Evolutionary conservation across 768 basidiomycete genomes (phyloP).

Genomic region (Macrocybe gigantea): DNA sequence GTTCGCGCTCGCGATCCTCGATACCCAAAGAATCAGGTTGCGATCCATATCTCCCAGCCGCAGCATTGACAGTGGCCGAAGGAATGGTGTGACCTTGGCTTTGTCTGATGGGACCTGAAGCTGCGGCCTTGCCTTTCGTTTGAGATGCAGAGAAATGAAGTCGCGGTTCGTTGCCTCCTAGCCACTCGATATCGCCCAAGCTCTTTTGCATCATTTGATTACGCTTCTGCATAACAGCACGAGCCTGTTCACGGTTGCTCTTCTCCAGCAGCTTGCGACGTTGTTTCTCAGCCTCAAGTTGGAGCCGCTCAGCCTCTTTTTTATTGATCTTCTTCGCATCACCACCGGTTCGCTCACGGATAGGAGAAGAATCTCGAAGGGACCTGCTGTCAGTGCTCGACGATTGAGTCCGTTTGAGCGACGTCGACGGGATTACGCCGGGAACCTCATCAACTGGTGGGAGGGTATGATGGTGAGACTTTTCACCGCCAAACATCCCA

Average conservation of each 20-base stretch:
- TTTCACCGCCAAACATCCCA: conserved; percentile 71
- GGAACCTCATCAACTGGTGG: conserved; percentile 73
- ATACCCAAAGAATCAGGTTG: conserved; percentile 22
- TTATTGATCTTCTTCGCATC: conserved; percentile 71
- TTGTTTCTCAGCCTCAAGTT: conserved; percentile 79
- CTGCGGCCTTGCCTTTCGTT: conserved; percentile 45
- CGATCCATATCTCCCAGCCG: conserved; percentile 48
- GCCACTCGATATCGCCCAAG: conserved; percentile 60
- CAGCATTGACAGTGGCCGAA: conserved; percentile 49
- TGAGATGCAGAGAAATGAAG: conserved; percentile 31
- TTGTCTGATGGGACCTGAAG: conserved; percentile 62
- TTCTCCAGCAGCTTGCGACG: conserved; percentile 71
- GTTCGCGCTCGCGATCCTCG: conserved; percentile 29
- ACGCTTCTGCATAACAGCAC: conserved; percentile 90
- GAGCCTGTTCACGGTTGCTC: conserved; percentile 79
- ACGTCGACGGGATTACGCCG: conserved; percentile 49
- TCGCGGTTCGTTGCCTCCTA: conserved; percentile 39
- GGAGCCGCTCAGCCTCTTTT: conserved; percentile 75
- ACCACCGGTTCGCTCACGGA: conserved; percentile 32
- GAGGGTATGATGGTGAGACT: conserved; percentile 51
- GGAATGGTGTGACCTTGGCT: conserved; percentile 34
- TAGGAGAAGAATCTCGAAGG: conserved; percentile 48
- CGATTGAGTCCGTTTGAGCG: conserved; percentile 76
- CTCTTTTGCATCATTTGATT: conserved; percentile 65
- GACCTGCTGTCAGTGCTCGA: conserved; percentile 71